Percentiles rank a stretch among this genome's conserved stretches.
Evolutionary conservation across 148 eudicot genomes (phyloP).

Genomic region (Arctostaphylos glauca): DNA sequence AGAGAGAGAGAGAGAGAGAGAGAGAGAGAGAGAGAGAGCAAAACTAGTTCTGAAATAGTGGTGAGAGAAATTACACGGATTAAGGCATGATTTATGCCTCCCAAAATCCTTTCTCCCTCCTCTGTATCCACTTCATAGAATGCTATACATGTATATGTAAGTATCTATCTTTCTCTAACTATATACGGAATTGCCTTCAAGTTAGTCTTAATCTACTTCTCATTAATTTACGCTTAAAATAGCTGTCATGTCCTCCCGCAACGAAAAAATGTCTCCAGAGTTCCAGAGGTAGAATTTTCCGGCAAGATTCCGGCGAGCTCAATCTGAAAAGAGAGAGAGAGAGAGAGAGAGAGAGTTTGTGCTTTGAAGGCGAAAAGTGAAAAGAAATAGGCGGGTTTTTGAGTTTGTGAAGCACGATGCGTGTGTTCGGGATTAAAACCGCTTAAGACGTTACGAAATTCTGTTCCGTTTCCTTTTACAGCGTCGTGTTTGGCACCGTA

Average conservation of each 20-base stretch:
- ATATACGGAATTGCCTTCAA: background rate
- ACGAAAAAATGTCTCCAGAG: background rate
- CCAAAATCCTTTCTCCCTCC: background rate
- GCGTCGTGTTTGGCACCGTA: conserved; percentile 5
- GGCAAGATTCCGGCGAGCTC: background rate
- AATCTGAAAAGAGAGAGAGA: background rate
- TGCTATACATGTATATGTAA: background rate
- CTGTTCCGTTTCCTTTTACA: conserved; percentile 4
- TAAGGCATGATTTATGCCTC: background rate
- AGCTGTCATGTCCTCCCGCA: background rate
- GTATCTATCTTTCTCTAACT: background rate
- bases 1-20: background rate
- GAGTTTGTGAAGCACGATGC: background rate
- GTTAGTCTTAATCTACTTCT: background rate
- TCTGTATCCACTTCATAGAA: background rate
- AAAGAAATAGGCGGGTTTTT: conserved; percentile 27
- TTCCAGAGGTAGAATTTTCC: too few relatives aligned
- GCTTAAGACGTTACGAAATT: background rate
- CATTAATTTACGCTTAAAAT: background rate
- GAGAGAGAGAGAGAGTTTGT: conserved; percentile 4
- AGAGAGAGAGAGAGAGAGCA: background rate
- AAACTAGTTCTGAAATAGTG: background rate
- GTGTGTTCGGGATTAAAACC: background rate
- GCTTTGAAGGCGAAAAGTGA: conserved; percentile 13
- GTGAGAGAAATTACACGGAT: background rate